These are phyloP conservation scores for Mediolabrus comicus DNA, from an alignment of 108 stramenopile genomes.

Conservation along the genomic window DNA sequence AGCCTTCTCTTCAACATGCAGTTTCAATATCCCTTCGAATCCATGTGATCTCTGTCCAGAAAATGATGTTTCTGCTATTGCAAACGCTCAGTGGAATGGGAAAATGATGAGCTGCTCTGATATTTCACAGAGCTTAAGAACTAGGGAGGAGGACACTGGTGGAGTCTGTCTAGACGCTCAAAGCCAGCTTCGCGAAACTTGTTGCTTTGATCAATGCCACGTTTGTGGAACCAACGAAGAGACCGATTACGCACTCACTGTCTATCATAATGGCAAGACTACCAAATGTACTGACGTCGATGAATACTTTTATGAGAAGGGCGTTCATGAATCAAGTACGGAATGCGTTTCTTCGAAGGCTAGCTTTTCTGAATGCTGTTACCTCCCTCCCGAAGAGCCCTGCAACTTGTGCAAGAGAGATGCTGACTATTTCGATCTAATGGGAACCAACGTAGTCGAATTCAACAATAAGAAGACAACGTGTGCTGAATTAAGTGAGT, in stretches of 20 bases:
- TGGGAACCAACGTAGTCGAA: conserved; percentile 30
- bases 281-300: conserved; percentile 33
- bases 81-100: conserved; percentile 20
- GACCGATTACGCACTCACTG: conserved; percentile 29
- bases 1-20: conserved; percentile 39
- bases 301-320: conserved; percentile 27
- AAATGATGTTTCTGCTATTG: conserved; percentile 30
- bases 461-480: conserved; percentile 29
- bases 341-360: conserved; percentile 19
- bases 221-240: conserved; percentile 29
- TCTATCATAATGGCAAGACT: conserved; percentile 45
- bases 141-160: conserved; percentile 41
- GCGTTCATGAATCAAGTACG: conserved; percentile 29
- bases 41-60: conserved; percentile 44
- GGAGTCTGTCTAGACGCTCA: conserved; percentile 31
- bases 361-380: conserved; percentile 32
- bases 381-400: conserved; percentile 18
- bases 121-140: conserved; percentile 11
- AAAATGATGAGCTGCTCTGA: conserved; percentile 38
- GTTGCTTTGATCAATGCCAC: conserved; percentile 47
- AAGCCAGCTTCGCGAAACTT: conserved; percentile 16
- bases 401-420: conserved; percentile 39
- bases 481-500: conserved; percentile 27
- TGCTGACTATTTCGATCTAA: conserved; percentile 32
- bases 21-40: conserved; percentile 33